Evolutionary conservation across 305 asterid genomes (phyloP).

Genomic region (Fraxinus angustifolia): DNA sequence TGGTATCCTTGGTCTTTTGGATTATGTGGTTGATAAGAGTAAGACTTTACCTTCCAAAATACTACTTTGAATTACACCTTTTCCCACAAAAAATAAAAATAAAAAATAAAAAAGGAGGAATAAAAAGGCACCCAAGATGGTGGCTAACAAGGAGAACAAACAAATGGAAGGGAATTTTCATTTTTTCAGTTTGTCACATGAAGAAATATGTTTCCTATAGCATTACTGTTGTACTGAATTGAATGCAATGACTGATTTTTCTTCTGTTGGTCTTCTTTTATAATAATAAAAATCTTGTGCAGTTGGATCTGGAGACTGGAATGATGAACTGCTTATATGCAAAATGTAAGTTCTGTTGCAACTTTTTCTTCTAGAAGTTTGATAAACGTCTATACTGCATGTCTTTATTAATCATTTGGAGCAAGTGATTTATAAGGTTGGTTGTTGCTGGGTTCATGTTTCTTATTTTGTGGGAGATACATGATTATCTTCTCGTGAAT

Average conservation of each 20-base stretch:
- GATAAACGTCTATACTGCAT: background rate
- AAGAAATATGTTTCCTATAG: background rate
- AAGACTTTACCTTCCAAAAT: background rate
- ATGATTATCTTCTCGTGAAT: background rate
- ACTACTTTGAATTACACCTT: background rate
- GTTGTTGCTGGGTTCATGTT: background rate
- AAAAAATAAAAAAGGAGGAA: too few species aligned
- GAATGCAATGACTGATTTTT: background rate
- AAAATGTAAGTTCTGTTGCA: constrained; percentile 61
- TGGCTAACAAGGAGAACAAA: background rate
- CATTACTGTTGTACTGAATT: background rate
- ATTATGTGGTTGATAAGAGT: background rate
- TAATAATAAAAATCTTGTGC: constrained; percentile 24
- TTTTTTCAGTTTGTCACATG: background rate
- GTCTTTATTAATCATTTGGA: background rate
- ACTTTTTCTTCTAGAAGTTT: background rate
- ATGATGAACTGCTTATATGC: constrained; percentile 99
- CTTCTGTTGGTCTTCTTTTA: background rate
- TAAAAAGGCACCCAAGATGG: background rate
- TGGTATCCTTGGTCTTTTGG: background rate
- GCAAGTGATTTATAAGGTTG: background rate
- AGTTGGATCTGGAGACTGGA: constrained; percentile 95
- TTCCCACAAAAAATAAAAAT: background rate
- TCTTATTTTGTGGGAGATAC: background rate
- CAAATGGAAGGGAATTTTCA: background rate